phyloP scores from a whole-genome alignment of 768 basidiomycete species.

The Kwoniella shandongensis region DNA sequence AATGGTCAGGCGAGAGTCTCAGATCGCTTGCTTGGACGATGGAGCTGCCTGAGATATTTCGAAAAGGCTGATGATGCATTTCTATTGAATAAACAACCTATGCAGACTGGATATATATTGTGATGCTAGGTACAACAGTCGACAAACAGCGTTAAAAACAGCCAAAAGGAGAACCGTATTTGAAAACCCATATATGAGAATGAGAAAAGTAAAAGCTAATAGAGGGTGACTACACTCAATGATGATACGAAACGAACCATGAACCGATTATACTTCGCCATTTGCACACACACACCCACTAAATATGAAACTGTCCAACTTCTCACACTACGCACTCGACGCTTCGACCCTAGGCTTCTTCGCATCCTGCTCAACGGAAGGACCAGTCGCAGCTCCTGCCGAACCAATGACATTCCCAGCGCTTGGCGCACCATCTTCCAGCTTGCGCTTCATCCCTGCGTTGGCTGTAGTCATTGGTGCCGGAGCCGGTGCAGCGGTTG shows the following conservation, averaged over 20 bases:
- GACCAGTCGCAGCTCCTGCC: neutral
- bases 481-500: conserved; percentile 1
- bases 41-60: no score
- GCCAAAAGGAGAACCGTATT: no score
- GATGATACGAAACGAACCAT: neutral
- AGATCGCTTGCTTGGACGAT: no score
- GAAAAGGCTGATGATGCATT: neutral
- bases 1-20: no score
- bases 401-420: neutral
- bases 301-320: no score
- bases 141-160: neutral
- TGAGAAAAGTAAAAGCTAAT: neutral
- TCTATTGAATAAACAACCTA: neutral
- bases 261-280: neutral
- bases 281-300: neutral
- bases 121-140: conserved; percentile 17
- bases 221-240: neutral
- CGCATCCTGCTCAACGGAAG: conserved; percentile 21
- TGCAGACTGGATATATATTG: conserved; percentile 7
- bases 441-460: conserved; percentile 24
- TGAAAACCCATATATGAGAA: neutral
- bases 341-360: conserved; percentile 37
- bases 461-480: conserved; percentile 3
- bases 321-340: conserved; percentile 8
- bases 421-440: conserved; percentile 19